Percentiles rank a stretch among this genome's conserved stretches.
These are phyloP conservation scores for Salix arbutifolia DNA, from an alignment of 345 rosid species.

Conservation along the genomic window DNA sequence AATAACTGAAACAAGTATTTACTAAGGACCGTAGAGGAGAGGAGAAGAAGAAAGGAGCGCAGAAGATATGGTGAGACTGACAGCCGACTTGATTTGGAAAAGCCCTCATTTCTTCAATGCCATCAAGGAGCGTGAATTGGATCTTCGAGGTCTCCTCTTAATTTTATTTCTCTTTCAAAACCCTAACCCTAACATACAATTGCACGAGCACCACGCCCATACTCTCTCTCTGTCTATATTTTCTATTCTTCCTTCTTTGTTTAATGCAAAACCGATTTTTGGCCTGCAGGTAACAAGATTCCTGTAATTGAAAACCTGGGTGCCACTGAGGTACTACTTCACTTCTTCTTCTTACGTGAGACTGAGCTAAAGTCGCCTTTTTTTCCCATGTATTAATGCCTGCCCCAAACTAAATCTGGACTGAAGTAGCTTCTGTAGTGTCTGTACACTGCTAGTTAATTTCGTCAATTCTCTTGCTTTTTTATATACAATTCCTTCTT, in stretches of 20 bases:
- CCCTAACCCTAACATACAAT: constrained; percentile 9
- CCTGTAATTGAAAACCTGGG: constrained; percentile 97
- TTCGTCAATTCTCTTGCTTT: too few species aligned
- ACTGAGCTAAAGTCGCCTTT: background rate
- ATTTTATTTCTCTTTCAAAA: background rate
- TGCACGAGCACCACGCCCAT: background rate
- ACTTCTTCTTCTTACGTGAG: background rate
- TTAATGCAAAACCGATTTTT: background rate
- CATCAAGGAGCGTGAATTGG: constrained; percentile 89
- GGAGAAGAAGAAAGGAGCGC: background rate
- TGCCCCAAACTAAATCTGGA: background rate
- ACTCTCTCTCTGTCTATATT: background rate
- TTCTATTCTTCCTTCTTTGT: background rate
- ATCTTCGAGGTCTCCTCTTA: constrained; percentile 68
- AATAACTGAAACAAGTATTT: background rate
- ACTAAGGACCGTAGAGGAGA: background rate
- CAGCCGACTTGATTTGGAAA: constrained; percentile 97
- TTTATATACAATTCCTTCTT: too few species aligned
- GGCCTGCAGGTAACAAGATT: constrained; percentile 72
- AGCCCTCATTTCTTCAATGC: constrained; percentile 99
- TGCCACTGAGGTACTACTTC: constrained; percentile 79
- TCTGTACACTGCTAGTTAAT: too few species aligned
- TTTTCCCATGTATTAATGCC: background rate
- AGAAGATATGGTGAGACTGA: constrained; percentile 79
- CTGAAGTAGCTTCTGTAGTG: background rate